Evolutionary conservation across 352 stramenopile genomes (phyloP).

Genomic region (Hyaloperonospora arabidopsidis): DNA sequence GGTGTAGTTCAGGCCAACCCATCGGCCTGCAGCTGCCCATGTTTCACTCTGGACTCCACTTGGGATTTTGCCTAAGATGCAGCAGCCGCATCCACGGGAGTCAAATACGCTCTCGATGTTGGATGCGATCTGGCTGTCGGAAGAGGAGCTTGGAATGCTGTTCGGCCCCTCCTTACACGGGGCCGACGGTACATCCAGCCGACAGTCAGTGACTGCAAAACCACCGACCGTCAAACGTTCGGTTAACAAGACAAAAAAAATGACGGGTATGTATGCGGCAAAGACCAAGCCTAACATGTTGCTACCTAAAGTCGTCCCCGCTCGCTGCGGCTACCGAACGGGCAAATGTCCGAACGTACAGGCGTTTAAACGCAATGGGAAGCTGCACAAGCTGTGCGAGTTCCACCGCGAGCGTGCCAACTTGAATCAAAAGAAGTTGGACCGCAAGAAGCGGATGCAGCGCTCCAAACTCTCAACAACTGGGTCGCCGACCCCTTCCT

Average conservation of each 20-base stretch:
- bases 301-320: constrained; percentile 15
- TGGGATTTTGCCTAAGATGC: constrained; percentile 22
- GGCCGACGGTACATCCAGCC: constrained; percentile 3
- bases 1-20: constrained; percentile 11
- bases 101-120: constrained; percentile 11
- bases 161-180: constrained; percentile 22
- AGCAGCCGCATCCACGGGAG: constrained; percentile 3
- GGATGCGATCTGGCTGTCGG: constrained; percentile 20
- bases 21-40: constrained; percentile 20
- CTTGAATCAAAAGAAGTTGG: constrained; percentile 81
- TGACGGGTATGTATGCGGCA: neutral
- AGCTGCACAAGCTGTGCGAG: constrained; percentile 80
- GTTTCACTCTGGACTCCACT: constrained; percentile 29
- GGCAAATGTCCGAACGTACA: constrained; percentile 78
- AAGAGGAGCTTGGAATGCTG: constrained; percentile 30
- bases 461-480: constrained; percentile 17
- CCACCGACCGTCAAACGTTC: constrained; percentile 8
- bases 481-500: constrained; percentile 13
- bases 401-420: constrained; percentile 80
- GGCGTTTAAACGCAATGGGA: constrained; percentile 74
- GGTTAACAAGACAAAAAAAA: constrained; percentile 6
- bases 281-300: constrained; percentile 10
- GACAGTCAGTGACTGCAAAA: constrained; percentile 9
- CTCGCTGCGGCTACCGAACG: constrained; percentile 70
- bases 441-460: constrained; percentile 76